Evolutionary conservation across 1,284 basidiomycete species (phyloP), one percentile per base, ranked within the genome.

Genomic region (Apiotrichum siamense): DNA sequence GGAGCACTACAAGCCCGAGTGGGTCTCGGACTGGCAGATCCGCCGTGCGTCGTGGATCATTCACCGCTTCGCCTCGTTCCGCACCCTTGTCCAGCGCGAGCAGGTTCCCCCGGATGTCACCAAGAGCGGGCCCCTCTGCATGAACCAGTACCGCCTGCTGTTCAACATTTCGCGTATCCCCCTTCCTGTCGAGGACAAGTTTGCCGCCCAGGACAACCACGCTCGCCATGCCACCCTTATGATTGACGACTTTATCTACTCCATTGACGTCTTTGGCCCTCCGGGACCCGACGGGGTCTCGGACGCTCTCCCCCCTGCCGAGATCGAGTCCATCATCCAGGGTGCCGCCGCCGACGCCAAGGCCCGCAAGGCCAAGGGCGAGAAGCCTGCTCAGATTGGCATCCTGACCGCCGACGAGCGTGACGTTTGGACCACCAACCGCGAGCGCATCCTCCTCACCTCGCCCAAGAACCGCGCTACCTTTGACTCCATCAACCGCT

Each of bases 1-100:
- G 23, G 57, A 66, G 18, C 58, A 57, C 17, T 57, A 58, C 17
- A 56, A 72, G 67, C 67, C 59, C 52, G 72, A 76, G 54, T 80
- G 82, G 25, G 81, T 85, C 50, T 86, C 83, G 0, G 77, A 81
- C 15, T 93, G 88, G 88, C 93, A 97, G 71, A 75, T 96, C 41
- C 79, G 87, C 58, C 78, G 90, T 39, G 88, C 90, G 1, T 83
- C 91, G 7, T 94, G 89, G 85, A 75, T 97, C 21, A 77, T 84
- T 12, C 78, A 84, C 65, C 80, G 90, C 43, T 79, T 86, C 49
- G 74, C 94, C 38, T 81, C 87, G 44, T 94, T 90, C 77, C 90
- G 87, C 69, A 78, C 81, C 52, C 78, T 79, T 49, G 64, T 92
- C 39, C 49, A 51, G 43, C 49, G 49, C 44, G 74, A 80, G 65